A percentile compares a stretch with the other conserved stretches of the same genome.
These are phyloP conservation scores for Teunomyces panamensis DNA, from an alignment of 805 yeast species.

Conservation along the genomic window DNA sequence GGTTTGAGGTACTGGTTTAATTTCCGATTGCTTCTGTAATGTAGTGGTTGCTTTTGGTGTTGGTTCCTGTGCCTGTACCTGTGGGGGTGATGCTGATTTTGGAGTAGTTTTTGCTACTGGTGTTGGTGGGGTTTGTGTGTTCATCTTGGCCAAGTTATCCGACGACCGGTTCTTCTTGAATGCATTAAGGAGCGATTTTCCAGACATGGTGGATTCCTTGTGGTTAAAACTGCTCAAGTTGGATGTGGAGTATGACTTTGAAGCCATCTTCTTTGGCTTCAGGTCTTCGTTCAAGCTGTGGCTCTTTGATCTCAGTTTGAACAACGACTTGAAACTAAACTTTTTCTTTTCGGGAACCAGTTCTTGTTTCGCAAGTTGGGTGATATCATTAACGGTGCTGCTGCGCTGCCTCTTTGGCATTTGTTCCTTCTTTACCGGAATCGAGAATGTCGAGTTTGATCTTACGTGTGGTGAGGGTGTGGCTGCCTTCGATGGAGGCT, in stretches of 20 bases:
- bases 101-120: background rate
- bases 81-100: background rate
- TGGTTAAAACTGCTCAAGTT: conserved; percentile 15
- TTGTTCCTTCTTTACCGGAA: background rate
- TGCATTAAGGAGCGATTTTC: conserved; percentile 14
- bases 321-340: conserved; percentile 38
- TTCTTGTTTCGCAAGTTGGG: conserved; percentile 1
- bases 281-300: conserved; percentile 18
- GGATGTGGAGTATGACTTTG: conserved; percentile 32
- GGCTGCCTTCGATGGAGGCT: background rate
- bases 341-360: conserved; percentile 21
- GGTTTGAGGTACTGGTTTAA: background rate
- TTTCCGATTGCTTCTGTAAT: background rate
- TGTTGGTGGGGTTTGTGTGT: background rate
- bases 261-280: conserved; percentile 12
- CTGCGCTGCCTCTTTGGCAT: conserved; percentile 6
- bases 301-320: conserved; percentile 34
- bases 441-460: conserved; percentile 7
- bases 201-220: background rate
- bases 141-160: conserved; percentile 13
- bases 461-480: conserved; percentile 5
- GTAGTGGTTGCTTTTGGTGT: background rate
- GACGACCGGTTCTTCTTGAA: conserved; percentile 21
- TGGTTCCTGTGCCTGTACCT: background rate
- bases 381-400: conserved; percentile 10